Evolutionary conservation across 805 yeast genomes (phyloP).

Genomic region (Teunomyces atbi): DNA sequence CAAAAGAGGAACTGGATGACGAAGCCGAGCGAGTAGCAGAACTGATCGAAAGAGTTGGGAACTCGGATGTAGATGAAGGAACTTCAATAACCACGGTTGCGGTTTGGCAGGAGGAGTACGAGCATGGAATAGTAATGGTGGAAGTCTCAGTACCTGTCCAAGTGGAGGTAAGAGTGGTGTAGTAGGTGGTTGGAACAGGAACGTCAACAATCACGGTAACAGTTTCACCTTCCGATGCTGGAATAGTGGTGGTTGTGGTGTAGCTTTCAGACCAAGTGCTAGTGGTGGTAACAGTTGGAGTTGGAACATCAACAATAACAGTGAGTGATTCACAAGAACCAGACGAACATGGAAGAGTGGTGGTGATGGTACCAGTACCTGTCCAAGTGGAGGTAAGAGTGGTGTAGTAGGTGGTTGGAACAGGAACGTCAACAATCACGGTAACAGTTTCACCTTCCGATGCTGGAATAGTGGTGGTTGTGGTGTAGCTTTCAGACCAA

Average conservation of each 20-base stretch:
- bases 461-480: slow-evolving; percentile 10
- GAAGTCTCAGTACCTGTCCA: slow-evolving; percentile 12
- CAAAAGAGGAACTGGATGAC: not conserved
- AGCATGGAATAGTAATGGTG: slow-evolving; percentile 6
- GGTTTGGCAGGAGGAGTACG: not conserved
- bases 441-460: slow-evolving; percentile 10
- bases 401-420: slow-evolving; percentile 6
- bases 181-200: slow-evolving; percentile 7
- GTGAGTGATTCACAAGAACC: slow-evolving; percentile 12
- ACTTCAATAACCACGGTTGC: not conserved
- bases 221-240: slow-evolving; percentile 8
- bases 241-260: not conserved
- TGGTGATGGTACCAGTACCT: slow-evolving; percentile 6
- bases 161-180: slow-evolving; percentile 11
- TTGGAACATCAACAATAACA: slow-evolving; percentile 13
- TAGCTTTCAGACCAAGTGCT: not conserved
- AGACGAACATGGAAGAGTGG: slow-evolving; percentile 6
- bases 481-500: slow-evolving; percentile 12
- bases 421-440: slow-evolving; percentile 15
- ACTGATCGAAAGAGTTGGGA: not conserved
- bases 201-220: slow-evolving; percentile 13
- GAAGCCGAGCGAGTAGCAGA: not conserved
- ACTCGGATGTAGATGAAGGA: not conserved
- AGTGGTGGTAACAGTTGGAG: slow-evolving; percentile 7
- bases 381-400: slow-evolving; percentile 14